These are phyloP conservation scores for Trypanosoma caninum DNA, from an alignment of 208 protist genomes.

Conservation along the genomic window DNA sequence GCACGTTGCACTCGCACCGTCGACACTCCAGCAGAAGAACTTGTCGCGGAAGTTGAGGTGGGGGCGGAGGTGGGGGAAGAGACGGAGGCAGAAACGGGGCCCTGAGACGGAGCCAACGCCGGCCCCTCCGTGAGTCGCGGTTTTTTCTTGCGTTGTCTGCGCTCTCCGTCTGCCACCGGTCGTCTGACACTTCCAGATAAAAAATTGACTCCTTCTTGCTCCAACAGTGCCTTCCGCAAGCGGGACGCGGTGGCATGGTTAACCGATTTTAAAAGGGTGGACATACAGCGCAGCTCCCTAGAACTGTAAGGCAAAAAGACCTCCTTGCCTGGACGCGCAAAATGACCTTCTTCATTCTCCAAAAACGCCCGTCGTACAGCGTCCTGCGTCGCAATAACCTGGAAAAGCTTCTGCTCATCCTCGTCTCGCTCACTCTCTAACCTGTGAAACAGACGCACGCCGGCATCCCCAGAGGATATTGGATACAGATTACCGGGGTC, in stretches of 20 bases:
- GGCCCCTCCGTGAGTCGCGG: not conserved
- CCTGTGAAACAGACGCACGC: slow-evolving; percentile 46
- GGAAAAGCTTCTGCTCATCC: slow-evolving; percentile 47
- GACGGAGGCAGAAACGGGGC: not conserved
- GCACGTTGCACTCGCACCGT: not conserved
- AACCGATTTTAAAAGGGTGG: slow-evolving; percentile 44
- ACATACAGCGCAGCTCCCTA: slow-evolving; percentile 53
- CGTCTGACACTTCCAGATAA: slow-evolving; percentile 8
- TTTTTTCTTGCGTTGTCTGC: slow-evolving; percentile 17
- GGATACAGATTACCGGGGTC: slow-evolving; percentile 60
- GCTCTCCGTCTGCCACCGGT: slow-evolving; percentile 15
- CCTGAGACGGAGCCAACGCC: not conserved
- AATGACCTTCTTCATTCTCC: not conserved
- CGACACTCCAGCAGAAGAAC: too few relatives aligned
- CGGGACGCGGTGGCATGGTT: slow-evolving; percentile 28
- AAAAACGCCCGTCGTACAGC: slow-evolving; percentile 7
- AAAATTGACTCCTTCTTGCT: slow-evolving; percentile 27
- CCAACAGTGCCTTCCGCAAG: slow-evolving; percentile 26
- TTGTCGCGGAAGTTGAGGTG: not conserved
- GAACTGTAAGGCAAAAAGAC: slow-evolving; percentile 23
- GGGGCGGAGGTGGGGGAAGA: not conserved
- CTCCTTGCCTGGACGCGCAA: not conserved
- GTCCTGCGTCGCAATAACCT: slow-evolving; percentile 1
- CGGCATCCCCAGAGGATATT: slow-evolving; percentile 24
- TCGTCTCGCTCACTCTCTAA: slow-evolving; percentile 21